Evolutionary conservation across 805 yeast genomes (phyloP), one percentile per base, ranked within the genome.

Genomic region (Cyberlindnera maritima): DNA sequence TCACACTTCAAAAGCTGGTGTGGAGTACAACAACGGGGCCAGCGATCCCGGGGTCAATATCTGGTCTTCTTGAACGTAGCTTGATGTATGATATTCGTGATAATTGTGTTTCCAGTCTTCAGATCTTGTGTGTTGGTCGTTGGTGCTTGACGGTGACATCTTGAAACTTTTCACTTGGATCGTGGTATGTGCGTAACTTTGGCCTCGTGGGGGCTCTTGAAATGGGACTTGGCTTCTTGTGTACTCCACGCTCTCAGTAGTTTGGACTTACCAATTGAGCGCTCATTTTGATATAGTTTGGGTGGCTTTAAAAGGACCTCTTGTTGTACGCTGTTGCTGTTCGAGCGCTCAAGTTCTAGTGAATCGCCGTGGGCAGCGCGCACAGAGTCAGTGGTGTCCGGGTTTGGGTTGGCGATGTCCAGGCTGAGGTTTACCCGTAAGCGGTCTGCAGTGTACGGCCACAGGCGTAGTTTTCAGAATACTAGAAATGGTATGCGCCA

Each of bases 251-350:
- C 29, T 44, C 49, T 36, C 39, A 25, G 14, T 9, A 34, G 13
- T 36, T 20, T 20, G 36, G 51, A 61, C 65, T 53, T 52, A 61
- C 65, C 56, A 60, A 57, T 61, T 60, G 65, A 54, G 65, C 62
- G 58, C 61, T 59, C 65, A 61, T 61, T 57, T 57, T 52, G 55
- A 52, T 51, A 47, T 53, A 47, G 47, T 37, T 50, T 36, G 53
- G 50, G 44, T 45, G 13, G 17, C 48, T 41, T 38, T 46, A 26
- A 20, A 28, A 15, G n/a, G 18, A 5, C 46, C 36, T 28, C 39
- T 41, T 36, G 41, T 20, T 39, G 17, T 25, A 19, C 19, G 41
- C 34, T 31, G 39, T 31, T 44, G 50, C 44, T 44, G 50, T 36
- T 32, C 40, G 32, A 28, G 42, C 45, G 32, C 42, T 41, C 41